A percentile compares a stretch with the other conserved stretches of the same genome.
phyloP scores from a whole-genome alignment of 192 early-diverging fungal genomes.

The Entomortierella parvispora region DNA sequence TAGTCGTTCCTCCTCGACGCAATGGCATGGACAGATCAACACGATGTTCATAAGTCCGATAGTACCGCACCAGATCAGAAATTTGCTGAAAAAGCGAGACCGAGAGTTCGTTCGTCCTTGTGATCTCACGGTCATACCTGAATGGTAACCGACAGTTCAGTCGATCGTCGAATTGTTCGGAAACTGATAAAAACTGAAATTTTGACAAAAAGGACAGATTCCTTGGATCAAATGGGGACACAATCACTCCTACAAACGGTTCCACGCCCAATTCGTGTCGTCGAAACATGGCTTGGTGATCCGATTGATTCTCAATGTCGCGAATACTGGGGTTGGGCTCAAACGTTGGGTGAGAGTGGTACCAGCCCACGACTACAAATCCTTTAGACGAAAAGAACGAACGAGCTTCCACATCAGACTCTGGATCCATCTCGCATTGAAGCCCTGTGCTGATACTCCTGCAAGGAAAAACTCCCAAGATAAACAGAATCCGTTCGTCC shows the following conservation, averaged over 20 bases:
- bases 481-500: slow-evolving; percentile 57
- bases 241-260: slow-evolving; percentile 92
- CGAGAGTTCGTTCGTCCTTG: slow-evolving; percentile 55
- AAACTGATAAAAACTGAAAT: slow-evolving; percentile 69
- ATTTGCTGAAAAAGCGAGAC: slow-evolving; percentile 64
- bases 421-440: slow-evolving; percentile 95
- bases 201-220: slow-evolving; percentile 63
- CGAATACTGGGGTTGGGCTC: slow-evolving; percentile 88
- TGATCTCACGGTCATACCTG: slow-evolving; percentile 61
- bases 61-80: slow-evolving; percentile 66
- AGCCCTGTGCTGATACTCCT: slow-evolving; percentile 81
- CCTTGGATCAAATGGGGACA: slow-evolving; percentile 80
- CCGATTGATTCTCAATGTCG: slow-evolving; percentile 90
- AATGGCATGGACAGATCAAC: slow-evolving; percentile 68
- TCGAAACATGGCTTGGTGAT: slow-evolving; percentile 84
- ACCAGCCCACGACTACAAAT: slow-evolving; percentile 89
- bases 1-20: slow-evolving; percentile 58
- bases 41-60: slow-evolving; percentile 66
- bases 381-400: slow-evolving; percentile 72
- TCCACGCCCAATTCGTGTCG: slow-evolving; percentile 71
- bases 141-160: slow-evolving; percentile 69
- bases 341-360: slow-evolving; percentile 96
- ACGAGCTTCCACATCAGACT: slow-evolving; percentile 85
- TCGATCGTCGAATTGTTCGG: slow-evolving; percentile 58
- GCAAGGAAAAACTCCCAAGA: slow-evolving; percentile 84